Evolutionary conservation across 2,329 filamentous ascomycete species (phyloP), one percentile per base, ranked within the genome.

Genomic region (Triangularia verruculosa): DNA sequence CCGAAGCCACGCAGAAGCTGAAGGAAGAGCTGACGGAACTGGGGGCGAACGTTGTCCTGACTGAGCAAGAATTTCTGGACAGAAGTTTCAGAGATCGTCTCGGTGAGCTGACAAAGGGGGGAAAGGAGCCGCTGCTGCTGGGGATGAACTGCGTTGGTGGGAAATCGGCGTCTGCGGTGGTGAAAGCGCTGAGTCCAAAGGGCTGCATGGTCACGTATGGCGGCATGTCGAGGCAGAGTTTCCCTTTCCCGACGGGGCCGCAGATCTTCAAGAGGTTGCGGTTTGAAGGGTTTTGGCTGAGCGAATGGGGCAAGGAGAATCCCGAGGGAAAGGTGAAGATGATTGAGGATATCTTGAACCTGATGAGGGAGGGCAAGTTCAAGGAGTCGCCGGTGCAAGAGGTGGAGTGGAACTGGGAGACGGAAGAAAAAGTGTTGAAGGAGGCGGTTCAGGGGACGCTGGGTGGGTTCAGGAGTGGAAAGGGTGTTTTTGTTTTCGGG

Each of bases 221-320:
- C 25, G 94, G 91, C 58, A 99, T 99, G 95, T 88, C 91, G 32
- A 91, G 90, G 74, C 89, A 96, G 79, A 93, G 94, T 0, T 84
- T 97, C 25, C 82, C 84, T 6, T 78, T 98, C 66, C 92, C 94
- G 0, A 90, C 93, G 0, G 91, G 90, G 0, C 81, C 96, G 69
- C 80, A 98, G 64, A 99, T 99, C 71, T 99, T 99, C 80, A 95
- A 94, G 77, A 88, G 98, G 70, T 83, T 98, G 59, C 83, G 86
- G 59, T 96, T 97, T 73, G 85, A 91, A 66, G 96, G 95, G 4
- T 99, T 98, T 77, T 99, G 95, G 95, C 87, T 98, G 24, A 95
- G 90, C 73, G 87, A 84, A 65, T 98, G 95, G 94, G 92, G 90
- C 56, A 89, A 93, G 73, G 79, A 83, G 67, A 83, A 97, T 70